These are phyloP conservation scores for Coemansia sp. DNA, from an alignment of 192 early-diverging fungal genomes.

Conservation along the genomic window DNA sequence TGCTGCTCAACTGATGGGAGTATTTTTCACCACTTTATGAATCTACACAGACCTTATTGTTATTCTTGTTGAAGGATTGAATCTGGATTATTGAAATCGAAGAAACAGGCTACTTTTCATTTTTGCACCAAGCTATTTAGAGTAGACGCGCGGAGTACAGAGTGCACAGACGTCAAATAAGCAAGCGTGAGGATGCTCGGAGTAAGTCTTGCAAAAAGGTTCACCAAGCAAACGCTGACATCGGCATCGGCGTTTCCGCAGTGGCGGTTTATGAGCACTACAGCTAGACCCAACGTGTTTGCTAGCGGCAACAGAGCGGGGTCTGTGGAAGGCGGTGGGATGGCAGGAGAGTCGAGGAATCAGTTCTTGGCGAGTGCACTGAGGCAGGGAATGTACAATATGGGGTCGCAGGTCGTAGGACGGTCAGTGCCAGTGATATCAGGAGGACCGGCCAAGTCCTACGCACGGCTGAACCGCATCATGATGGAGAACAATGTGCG, in stretches of 20 bases:
- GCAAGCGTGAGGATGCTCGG: constrained; percentile 4
- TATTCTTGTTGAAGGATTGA: no score
- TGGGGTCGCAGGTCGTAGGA: constrained; percentile 25
- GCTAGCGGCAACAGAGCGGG: background rate
- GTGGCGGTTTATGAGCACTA: constrained; percentile 12
- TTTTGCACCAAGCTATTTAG: no score
- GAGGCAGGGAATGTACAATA: constrained; percentile 1
- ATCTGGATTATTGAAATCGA: no score
- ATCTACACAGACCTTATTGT: no score
- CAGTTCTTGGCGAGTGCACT: constrained; percentile 27
- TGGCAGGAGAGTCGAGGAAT: constrained; percentile 5
- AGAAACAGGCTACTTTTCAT: no score
- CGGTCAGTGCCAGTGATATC: constrained; percentile 54
- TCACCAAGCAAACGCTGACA: background rate
- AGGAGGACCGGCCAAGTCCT: constrained; percentile 49
- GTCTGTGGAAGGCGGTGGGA: background rate
- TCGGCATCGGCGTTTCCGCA: background rate
- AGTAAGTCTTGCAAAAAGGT: background rate
- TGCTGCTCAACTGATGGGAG: background rate
- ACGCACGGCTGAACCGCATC: constrained; percentile 60
- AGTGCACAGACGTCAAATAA: background rate
- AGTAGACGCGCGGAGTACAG: background rate
- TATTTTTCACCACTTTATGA: background rate
- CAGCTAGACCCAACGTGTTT: background rate
- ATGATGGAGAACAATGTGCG: constrained; percentile 60